Evolutionary conservation across 768 basidiomycete genomes (phyloP).

Genomic region (Trametes cinnabarina): DNA sequence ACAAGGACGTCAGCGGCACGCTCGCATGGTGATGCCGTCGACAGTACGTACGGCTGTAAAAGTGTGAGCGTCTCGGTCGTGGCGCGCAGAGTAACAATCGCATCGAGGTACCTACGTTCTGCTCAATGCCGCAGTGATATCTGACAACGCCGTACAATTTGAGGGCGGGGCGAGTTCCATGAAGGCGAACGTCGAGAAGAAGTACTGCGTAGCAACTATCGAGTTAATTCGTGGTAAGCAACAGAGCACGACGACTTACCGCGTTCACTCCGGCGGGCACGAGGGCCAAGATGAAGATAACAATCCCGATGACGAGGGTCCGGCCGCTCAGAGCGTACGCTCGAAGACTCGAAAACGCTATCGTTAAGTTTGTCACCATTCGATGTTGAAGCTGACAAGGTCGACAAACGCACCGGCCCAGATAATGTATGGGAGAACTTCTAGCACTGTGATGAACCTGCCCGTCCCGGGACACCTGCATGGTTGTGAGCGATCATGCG

Average conservation of each 20-base stretch:
- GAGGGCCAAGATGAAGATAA: background rate
- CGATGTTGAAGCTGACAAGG: background rate
- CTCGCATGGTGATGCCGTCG: background rate
- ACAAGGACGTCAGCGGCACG: background rate
- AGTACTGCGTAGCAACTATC: too few relatives aligned
- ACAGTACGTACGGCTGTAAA: background rate
- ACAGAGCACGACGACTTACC: background rate
- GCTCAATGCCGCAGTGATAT: constrained; percentile 2
- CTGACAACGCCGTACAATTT: constrained; percentile 8
- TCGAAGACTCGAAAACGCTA: constrained; percentile 4
- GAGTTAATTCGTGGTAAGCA: too few relatives aligned
- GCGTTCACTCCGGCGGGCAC: constrained; percentile 8
- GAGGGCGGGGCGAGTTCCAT: background rate
- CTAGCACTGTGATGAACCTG: constrained; percentile 1
- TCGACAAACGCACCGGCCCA: background rate
- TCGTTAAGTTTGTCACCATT: background rate
- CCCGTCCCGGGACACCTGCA: constrained; percentile 1
- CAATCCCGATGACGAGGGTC: background rate
- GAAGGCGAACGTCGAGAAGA: constrained; percentile 9
- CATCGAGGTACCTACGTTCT: background rate
- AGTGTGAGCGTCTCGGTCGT: background rate
- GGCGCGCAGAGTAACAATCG: background rate
- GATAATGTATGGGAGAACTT: constrained; percentile 4
- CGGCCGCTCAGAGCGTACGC: constrained; percentile 6
- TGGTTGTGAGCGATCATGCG: background rate